A percentile compares a stretch with the other conserved stretches of the same genome.
Conservation (phyloP, 495 filamentous ascomycete species). For the Trichoderma parareesei region DNA sequence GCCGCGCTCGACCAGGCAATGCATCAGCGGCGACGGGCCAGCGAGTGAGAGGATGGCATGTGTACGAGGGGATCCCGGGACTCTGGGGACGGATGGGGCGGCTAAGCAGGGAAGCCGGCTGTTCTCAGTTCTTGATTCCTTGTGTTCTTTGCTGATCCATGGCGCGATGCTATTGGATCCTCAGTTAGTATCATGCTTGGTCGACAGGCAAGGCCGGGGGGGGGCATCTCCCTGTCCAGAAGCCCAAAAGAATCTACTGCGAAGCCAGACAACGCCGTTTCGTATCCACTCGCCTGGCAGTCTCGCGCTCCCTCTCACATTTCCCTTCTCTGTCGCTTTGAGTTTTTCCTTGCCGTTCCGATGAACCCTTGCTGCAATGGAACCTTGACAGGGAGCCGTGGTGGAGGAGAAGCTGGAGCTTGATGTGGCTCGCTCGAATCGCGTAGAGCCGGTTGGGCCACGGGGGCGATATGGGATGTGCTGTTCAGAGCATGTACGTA, state of each 20-base stretch:
- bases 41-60: conserved; percentile 1
- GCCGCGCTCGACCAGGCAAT: not conserved
- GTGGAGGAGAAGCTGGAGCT: not conserved
- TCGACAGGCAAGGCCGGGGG: not conserved
- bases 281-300: not conserved
- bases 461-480: not conserved
- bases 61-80: conserved; percentile 8
- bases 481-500: not conserved
- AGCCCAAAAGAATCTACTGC: not conserved
- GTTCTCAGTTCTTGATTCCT: not conserved
- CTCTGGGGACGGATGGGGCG: conserved; percentile 7
- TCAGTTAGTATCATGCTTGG: not conserved
- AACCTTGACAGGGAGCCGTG: not conserved
- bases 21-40: not conserved
- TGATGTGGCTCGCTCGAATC: conserved; percentile 8
- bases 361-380: conserved; percentile 5
- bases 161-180: not conserved
- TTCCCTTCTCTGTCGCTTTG: not conserved
- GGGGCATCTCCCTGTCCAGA: not conserved
- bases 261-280: not conserved
- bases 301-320: not conserved
- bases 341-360: not conserved
- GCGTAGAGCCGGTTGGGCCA: not conserved
- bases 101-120: not conserved
- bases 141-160: not conserved